Conservation (phyloP, 2,329 filamentous ascomycete species). For the Amauroascus niger region DNA sequence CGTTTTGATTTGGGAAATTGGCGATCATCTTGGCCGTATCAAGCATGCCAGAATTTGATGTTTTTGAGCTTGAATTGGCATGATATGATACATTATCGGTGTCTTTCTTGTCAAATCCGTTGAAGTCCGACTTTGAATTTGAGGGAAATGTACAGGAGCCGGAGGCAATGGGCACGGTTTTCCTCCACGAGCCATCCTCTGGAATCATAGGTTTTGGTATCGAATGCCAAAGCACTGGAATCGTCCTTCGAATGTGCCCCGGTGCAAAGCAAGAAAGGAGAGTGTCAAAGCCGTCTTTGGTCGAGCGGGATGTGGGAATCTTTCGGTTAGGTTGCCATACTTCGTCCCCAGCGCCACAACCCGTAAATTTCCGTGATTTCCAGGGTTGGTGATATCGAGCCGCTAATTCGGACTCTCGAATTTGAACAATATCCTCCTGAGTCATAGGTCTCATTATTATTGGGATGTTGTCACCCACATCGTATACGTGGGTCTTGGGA, state of each 20-base stretch:
- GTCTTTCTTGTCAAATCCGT: no score
- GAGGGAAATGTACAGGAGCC: no score
- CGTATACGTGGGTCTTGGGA: constrained; percentile 3
- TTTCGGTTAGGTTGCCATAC: neutral
- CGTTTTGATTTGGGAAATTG: no score
- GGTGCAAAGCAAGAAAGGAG: constrained; percentile 27
- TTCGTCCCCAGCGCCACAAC: no score
- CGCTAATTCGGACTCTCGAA: neutral
- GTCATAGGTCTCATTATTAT: constrained; percentile 5
- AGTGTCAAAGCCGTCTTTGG: constrained; percentile 13
- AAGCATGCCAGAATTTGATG: no score
- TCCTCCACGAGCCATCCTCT: neutral
- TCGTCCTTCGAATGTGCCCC: constrained; percentile 32
- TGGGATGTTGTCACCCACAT: constrained; percentile 2
- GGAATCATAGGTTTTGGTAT: neutral
- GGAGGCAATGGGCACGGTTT: neutral
- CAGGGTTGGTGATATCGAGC: neutral
- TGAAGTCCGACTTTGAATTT: no score
- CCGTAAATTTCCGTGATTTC: no score
- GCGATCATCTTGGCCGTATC: no score
- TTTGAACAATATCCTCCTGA: neutral
- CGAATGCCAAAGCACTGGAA: constrained; percentile 27
- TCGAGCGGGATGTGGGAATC: neutral
- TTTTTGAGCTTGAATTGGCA: no score
- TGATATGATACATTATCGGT: no score